Conservation (phyloP, 1,284 basidiomycete genomes). For the Sphagnurus paluster region DNA sequence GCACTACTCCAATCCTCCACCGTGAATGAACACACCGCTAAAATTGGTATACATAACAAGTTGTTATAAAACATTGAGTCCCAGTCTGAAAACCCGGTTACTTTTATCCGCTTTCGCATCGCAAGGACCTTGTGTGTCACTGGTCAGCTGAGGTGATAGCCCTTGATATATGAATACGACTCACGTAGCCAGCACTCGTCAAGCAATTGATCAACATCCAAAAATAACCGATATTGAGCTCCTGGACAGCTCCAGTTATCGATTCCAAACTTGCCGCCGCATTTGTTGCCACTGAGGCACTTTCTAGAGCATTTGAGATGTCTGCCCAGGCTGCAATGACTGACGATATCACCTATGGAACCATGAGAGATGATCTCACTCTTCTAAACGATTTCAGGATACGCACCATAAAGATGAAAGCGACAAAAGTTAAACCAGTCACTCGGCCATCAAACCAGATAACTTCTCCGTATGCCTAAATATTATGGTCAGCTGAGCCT, state of each 20-base stretch:
- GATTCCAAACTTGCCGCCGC: conserved; percentile 28
- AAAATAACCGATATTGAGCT: conserved; percentile 84
- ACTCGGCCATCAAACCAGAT: conserved; percentile 95
- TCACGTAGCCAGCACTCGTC: conserved; percentile 89
- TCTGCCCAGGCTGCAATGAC: conserved; percentile 96
- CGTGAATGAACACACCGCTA: conserved; percentile 81
- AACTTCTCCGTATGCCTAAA: conserved; percentile 93
- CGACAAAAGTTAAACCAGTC: conserved; percentile 84
- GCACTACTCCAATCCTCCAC: conserved; percentile 90
- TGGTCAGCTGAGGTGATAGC: background rate
- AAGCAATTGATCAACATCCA: conserved; percentile 97
- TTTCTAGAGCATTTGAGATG: conserved; percentile 54
- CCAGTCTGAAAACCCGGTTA: conserved; percentile 99
- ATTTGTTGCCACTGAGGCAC: background rate
- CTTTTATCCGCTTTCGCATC: conserved; percentile 98
- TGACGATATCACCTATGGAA: conserved; percentile 82
- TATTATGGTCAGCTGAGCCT: conserved; percentile 7
- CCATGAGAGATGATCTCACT: background rate
- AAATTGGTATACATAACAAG: conserved; percentile 89
- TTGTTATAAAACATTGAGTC: conserved; percentile 99
- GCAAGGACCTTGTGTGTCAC: conserved; percentile 67
- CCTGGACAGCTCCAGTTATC: conserved; percentile 51
- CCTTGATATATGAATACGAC: conserved; percentile 29
- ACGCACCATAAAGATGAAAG: conserved; percentile 90
- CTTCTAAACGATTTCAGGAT: background rate